Evolutionary conservation across 1,284 basidiomycete species (phyloP).

Genomic region (Puccinia hordei): DNA sequence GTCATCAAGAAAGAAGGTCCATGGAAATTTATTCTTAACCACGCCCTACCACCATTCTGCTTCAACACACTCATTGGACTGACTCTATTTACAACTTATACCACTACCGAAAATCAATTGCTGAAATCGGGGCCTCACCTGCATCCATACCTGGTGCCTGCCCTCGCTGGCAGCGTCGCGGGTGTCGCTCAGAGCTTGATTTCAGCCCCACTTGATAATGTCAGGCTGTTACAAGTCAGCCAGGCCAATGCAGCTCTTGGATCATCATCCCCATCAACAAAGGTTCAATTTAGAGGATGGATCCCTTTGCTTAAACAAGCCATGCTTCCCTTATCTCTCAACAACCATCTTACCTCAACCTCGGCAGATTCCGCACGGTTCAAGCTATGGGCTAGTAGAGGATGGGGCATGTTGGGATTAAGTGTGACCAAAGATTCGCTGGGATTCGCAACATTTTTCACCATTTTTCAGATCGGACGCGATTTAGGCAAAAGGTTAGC

Average conservation of each 20-base stretch:
- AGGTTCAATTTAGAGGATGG: conserved; percentile 30
- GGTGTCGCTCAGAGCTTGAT: conserved; percentile 36
- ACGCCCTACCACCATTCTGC: conserved; percentile 37
- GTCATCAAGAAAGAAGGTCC: conserved; percentile 24
- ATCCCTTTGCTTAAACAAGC: conserved; percentile 35
- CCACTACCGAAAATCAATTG: conserved; percentile 28
- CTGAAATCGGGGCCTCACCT: neutral
- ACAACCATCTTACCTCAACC: neutral
- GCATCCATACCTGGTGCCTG: conserved; percentile 32
- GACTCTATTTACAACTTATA: conserved; percentile 37
- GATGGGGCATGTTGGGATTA: conserved; percentile 20
- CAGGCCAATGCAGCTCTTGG: neutral
- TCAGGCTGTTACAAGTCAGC: conserved; percentile 27
- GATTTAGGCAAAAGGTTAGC: conserved; percentile 34
- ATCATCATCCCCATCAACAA: neutral
- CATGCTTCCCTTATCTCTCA: conserved; percentile 17
- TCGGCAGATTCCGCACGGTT: neutral
- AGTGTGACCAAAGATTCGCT: conserved; percentile 35
- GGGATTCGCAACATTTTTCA: conserved; percentile 34
- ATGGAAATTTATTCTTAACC: conserved; percentile 32
- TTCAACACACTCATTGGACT: conserved; percentile 41
- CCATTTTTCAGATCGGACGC: conserved; percentile 41
- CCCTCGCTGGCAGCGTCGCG: conserved; percentile 13
- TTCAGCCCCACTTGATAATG: conserved; percentile 40
- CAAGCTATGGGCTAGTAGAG: conserved; percentile 22